Evolutionary conservation across 2,329 filamentous ascomycete genomes (phyloP).

Genomic region (Cercospora sp.): DNA sequence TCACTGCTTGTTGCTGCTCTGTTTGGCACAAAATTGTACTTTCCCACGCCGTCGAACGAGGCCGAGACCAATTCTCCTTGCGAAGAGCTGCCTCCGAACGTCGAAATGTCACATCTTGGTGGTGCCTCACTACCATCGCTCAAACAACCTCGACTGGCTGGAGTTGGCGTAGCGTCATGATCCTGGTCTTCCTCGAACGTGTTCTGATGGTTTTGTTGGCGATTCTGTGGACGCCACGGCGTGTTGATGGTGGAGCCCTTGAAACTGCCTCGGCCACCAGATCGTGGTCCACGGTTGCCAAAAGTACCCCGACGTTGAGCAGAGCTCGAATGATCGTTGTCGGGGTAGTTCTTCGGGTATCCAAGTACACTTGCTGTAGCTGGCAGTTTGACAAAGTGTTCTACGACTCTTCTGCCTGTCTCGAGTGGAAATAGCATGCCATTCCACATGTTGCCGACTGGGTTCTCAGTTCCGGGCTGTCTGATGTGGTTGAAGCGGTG

Average conservation of each 20-base stretch:
- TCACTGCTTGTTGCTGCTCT: background rate
- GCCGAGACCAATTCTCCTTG: conserved; percentile 1
- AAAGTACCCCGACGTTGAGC: conserved; percentile 10
- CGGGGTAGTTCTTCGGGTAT: conserved; percentile 23
- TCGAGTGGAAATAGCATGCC: conserved; percentile 35
- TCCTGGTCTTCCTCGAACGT: background rate
- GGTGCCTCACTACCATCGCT: conserved; percentile 1
- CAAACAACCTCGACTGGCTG: conserved; percentile 13
- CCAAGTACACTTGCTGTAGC: conserved; percentile 28
- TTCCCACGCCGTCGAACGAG: conserved; percentile 11
- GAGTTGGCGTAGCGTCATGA: conserved; percentile 17
- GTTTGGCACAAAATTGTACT: background rate
- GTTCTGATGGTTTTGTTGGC: background rate
- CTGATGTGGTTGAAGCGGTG: conserved; percentile 32
- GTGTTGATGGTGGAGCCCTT: conserved; percentile 14
- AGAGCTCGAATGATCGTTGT: conserved; percentile 10
- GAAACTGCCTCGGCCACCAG: conserved; percentile 20
- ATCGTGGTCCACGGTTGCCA: conserved; percentile 19
- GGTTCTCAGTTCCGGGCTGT: conserved; percentile 27
- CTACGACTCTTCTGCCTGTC: conserved; percentile 32
- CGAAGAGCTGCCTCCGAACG: background rate
- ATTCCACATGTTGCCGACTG: conserved; percentile 40
- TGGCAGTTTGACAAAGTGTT: conserved; percentile 31
- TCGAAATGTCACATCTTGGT: conserved; percentile 3
- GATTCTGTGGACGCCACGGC: conserved; percentile 7